Base-by-base conservation (phyloP, 1,284 basidiomycete genomes). In the Stereum hirsutum region DNA sequence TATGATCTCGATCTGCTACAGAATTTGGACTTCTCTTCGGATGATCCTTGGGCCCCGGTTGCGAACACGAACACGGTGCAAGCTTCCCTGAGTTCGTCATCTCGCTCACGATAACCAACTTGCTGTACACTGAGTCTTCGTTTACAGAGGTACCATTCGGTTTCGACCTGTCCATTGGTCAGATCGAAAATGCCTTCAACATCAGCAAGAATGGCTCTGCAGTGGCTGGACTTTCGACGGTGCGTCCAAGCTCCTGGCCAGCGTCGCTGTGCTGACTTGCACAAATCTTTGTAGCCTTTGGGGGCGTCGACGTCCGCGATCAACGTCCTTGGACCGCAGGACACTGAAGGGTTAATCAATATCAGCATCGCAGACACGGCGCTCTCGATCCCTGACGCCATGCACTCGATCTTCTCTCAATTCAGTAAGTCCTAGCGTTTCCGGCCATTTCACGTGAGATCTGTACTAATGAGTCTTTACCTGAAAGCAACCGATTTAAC, bases 101-200 rank as follows among this genome's bases (percentile, higher is more conserved):
- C 14, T 12, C 12, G 37, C n/a, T n/a, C n/a, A n/a, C n/a, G n/a
- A n/a, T n/a, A n/a, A n/a, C n/a, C n/a, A n/a, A 10, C 8, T 39
- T 17, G 43, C 23, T 41, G 14, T 32, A 24, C 12, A 24, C 10
- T 1, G 2, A 24, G 7, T 6, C 27, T 27, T 3, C 5, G 3
- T 23, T 1, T 39, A 8, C 48, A 81, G 81, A 69, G 46, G 61
- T 89, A 42, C 87, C 86, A 24, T 89, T 89, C 52, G 87, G 86
- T n/a, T 89, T 89, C 61, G 63, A 65, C 21, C 42, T 89, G 11
- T 62, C 66, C n/a, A 78, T 89, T 42, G 70, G 69, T 24, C 58
- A 78, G 52, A 85, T 89, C 25, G 63, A 74, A 56, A 89, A 88
- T 57, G 64, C 67, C 44, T 81, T 83, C 58, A 77, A 71, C 35